These are phyloP conservation scores for Takakia lepidozioides DNA, from an alignment of 225 moss, liverwort and hornwort genomes.

Conservation along the genomic window DNA sequence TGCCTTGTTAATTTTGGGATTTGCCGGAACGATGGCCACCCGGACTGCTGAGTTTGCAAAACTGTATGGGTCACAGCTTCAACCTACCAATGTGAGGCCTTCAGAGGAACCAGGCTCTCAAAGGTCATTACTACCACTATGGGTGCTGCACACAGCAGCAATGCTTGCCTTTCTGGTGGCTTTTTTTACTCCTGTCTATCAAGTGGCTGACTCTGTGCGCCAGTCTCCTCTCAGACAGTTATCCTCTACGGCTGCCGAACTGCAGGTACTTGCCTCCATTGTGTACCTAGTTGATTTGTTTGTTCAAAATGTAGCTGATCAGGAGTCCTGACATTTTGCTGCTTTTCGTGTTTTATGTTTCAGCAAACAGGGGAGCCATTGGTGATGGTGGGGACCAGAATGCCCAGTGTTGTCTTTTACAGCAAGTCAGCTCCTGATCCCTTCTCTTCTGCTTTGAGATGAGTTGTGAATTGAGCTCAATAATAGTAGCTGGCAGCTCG, in stretches of 20 bases:
- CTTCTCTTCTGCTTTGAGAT: not conserved
- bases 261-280: slow-evolving; percentile 23
- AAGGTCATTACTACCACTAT: slow-evolving; percentile 26
- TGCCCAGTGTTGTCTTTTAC: slow-evolving; percentile 63
- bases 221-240: slow-evolving; percentile 56
- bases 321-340: not conserved
- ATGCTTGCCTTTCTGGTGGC: slow-evolving; percentile 40
- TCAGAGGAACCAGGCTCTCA: not conserved
- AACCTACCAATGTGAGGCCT: slow-evolving; percentile 1
- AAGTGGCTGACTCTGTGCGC: slow-evolving; percentile 34
- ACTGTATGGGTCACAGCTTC: slow-evolving; percentile 10
- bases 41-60: slow-evolving; percentile 27
- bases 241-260: slow-evolving; percentile 31
- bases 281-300: no score
- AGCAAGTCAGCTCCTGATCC: slow-evolving; percentile 36
- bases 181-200: slow-evolving; percentile 45
- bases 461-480: not conserved
- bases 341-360: slow-evolving; percentile 1
- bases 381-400: slow-evolving; percentile 53
- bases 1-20: slow-evolving; percentile 34
- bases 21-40: slow-evolving; percentile 37
- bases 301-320: not conserved
- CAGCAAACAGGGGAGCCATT: slow-evolving; percentile 53
- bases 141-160: slow-evolving; percentile 46
- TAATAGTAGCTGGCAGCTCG: not conserved